A percentile compares a stretch with the other conserved stretches of the same genome.
Conservation (phyloP, 257 asterid genomes). For the Cordia subcordata region DNA sequence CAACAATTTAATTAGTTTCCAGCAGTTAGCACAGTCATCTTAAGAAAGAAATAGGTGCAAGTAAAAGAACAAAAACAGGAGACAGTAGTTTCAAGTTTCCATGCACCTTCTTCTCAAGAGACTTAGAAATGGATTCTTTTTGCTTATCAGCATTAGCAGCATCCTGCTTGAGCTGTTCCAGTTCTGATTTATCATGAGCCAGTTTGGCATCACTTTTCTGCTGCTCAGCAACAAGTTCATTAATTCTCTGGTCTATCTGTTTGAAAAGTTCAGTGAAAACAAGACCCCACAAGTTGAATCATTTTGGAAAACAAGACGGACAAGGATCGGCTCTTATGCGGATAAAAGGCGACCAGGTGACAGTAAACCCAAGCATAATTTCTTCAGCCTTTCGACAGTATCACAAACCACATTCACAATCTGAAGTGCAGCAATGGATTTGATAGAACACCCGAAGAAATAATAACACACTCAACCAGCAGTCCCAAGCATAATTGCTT, state of each 20-base stretch:
- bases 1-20: constrained; percentile 17
- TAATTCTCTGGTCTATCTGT: constrained; percentile 92
- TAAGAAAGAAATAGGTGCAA: constrained; percentile 1
- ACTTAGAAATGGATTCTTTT: constrained; percentile 63
- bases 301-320: not conserved
- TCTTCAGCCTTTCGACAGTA: too few relatives aligned
- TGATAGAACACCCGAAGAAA: too few relatives aligned
- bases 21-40: constrained; percentile 13
- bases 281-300: constrained; percentile 6
- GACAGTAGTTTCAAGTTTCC: constrained; percentile 4
- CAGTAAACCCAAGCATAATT: too few relatives aligned
- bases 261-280: constrained; percentile 62
- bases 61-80: too few relatives aligned
- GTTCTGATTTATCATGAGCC: constrained; percentile 80
- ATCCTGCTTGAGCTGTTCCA: constrained; percentile 92
- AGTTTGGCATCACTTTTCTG: constrained; percentile 93
- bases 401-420: too few relatives aligned
- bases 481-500: too few relatives aligned
- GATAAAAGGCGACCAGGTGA: too few relatives aligned
- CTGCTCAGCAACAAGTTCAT: constrained; percentile 90
- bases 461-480: too few relatives aligned
- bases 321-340: too few relatives aligned
- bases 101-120: constrained; percentile 87
- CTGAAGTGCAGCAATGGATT: too few relatives aligned
- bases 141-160: constrained; percentile 67